These are phyloP conservation scores for Seminavis robusta DNA, from an alignment of 108 stramenopile species.

Conservation along the genomic window DNA sequence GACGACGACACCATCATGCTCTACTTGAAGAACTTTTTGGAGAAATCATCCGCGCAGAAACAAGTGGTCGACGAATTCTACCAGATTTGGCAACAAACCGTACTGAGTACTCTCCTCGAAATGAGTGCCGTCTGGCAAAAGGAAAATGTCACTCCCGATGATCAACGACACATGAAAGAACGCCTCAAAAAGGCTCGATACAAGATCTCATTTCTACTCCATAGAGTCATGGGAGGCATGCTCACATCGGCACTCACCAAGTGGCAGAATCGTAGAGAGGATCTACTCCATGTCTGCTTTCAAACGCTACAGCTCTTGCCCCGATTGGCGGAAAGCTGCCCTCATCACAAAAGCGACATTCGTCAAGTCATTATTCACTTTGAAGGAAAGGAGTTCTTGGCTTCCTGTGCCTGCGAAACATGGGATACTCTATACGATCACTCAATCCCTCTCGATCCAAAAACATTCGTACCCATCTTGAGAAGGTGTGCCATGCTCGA, in stretches of 20 bases:
- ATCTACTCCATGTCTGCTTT: neutral
- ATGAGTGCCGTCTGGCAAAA: constrained; percentile 4
- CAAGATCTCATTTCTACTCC: constrained; percentile 10
- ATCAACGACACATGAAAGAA: constrained; percentile 17
- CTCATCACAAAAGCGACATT: constrained; percentile 15
- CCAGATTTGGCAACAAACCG: constrained; percentile 26
- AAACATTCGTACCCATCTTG: constrained; percentile 20
- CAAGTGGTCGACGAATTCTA: constrained; percentile 11
- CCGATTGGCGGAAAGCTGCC: constrained; percentile 7
- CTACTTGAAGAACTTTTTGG: constrained; percentile 10
- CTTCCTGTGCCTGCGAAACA: constrained; percentile 17
- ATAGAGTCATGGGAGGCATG: constrained; percentile 12
- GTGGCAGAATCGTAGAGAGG: neutral
- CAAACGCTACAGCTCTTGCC: constrained; percentile 10
- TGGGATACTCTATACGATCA: constrained; percentile 30
- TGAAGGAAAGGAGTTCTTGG: constrained; percentile 28
- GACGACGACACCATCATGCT: constrained; percentile 5
- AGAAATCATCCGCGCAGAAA: constrained; percentile 4
- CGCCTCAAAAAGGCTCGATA: constrained; percentile 9
- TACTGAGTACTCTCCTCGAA: constrained; percentile 6
- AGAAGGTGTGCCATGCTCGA: constrained; percentile 37
- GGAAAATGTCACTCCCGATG: neutral
- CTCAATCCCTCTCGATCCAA: constrained; percentile 7
- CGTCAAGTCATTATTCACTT: constrained; percentile 15
- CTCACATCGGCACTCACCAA: constrained; percentile 1